These are phyloP conservation scores for Hibiscus tridactylites DNA, from an alignment of 345 rosid genomes.

Conservation along the genomic window DNA sequence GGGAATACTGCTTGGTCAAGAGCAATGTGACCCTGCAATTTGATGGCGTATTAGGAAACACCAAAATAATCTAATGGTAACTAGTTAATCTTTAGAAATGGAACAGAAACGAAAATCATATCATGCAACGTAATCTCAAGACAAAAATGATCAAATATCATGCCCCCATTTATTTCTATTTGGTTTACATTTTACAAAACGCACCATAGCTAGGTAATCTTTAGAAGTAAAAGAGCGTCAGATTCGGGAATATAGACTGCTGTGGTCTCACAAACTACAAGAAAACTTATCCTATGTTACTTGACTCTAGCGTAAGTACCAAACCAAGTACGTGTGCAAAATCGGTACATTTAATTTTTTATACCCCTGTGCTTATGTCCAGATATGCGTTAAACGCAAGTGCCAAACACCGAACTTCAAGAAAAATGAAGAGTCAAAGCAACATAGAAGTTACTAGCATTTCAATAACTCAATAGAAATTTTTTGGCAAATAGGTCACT, in stretches of 20 bases:
- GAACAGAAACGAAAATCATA: not conserved
- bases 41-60: slow-evolving; percentile 6
- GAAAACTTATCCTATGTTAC: not conserved
- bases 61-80: not conserved
- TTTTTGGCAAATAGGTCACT: not conserved
- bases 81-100: not conserved
- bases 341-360: not conserved
- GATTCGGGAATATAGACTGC: not conserved
- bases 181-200: not conserved
- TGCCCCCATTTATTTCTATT: not conserved
- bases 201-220: not conserved
- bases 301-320: not conserved
- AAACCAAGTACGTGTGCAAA: not conserved
- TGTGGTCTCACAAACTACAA: not conserved
- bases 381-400: not conserved
- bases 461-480: not conserved
- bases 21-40: slow-evolving; percentile 89
- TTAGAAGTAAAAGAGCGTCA: not conserved
- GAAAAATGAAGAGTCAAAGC: not conserved
- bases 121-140: not conserved
- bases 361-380: not conserved
- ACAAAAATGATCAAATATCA: not conserved
- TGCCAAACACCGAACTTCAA: not conserved
- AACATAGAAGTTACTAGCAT: not conserved
- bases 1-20: slow-evolving; percentile 94